Evolutionary conservation across 371 early-diverging fungal genomes (phyloP), one percentile per base, ranked within the genome.

Genomic region (Mucor lusitanicus): DNA sequence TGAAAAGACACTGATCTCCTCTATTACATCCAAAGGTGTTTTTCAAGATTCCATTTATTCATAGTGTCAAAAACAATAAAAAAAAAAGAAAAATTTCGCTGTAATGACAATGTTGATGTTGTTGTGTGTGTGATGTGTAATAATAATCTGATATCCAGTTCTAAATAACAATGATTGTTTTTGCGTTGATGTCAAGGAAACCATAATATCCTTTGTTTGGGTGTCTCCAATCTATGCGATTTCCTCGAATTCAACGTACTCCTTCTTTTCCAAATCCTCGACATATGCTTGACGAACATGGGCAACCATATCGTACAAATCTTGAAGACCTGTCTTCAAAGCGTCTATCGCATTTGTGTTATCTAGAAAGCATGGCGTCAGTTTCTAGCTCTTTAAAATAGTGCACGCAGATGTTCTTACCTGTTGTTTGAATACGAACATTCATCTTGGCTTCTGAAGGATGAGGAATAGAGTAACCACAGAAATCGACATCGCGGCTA

Each of bases 391-490:
- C 40, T 27, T 21, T 40, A 2, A 9, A 25, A 30, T 56, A 4
- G n/a, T 27, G 6, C 53, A 25, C 0, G 1, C 21, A 21, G 33
- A 59, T 30, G 4, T 19, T 12, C 48, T 75, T 81, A 85, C 89
- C 84, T 56, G 92, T 87, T 9, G 96, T 98, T 79, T 99, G 99
- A 61, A 99, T 93, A 55, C 99, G 93, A 59, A 99, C 63, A 73
- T 99, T 89, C 67, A 96, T 90, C 72, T 93, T 92, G 66, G 90
- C 89, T 79, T 99, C 99, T 33, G 99, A 97, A 44, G 99, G 99
- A 79, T 99, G 99, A n/a, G 99, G 99, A 63, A 99, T 93, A 27
- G 98, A 94, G 84, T 99, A 99, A 53, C 98, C 99, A 75, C 97
- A 97, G 71, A 97, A 98, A 46, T 94, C 94, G 40, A 99, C 97